Evolutionary conservation across 2,329 filamentous ascomycete genomes (phyloP).

Genomic region (Fusarium mundagurra): DNA sequence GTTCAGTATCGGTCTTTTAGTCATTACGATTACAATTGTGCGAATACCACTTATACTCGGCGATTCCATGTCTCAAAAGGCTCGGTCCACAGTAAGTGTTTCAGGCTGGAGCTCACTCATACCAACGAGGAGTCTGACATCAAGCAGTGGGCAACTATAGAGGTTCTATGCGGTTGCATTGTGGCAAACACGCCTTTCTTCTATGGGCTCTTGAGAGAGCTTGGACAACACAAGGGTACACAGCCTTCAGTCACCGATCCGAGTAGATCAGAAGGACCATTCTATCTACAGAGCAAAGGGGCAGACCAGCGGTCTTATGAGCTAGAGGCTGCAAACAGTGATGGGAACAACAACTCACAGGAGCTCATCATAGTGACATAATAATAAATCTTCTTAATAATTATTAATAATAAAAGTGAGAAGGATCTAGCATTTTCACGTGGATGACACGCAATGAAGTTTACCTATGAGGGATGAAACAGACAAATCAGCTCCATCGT

Average conservation of each 20-base stretch:
- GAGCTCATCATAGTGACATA: not conserved
- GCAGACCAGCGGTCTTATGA: not conserved
- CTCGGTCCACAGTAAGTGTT: constrained; percentile 41
- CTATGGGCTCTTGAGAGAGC: not conserved
- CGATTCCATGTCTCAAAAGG: constrained; percentile 40
- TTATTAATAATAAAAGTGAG: not conserved
- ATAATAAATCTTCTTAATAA: not conserved
- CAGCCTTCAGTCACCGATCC: not conserved
- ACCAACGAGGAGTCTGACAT: not conserved
- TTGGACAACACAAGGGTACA: not conserved
- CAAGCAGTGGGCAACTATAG: constrained; percentile 42
- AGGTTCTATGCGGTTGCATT: constrained; percentile 25
- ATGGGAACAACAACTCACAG: not conserved
- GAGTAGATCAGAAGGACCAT: not conserved
- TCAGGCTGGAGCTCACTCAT: rapidly evolving
- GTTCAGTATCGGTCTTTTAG: constrained; percentile 38
- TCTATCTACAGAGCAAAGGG: not conserved
- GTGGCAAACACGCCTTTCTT: not conserved
- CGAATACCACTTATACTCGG: constrained; percentile 43
- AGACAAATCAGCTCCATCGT: not conserved
- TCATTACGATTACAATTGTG: constrained; percentile 41
- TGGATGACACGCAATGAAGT: not conserved
- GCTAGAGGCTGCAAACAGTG: not conserved
- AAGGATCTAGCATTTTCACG: rapidly evolving
- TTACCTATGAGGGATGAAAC: not conserved